These are phyloP conservation scores for Brettanomyces anomalus DNA, from an alignment of 805 yeast genomes.

Conservation along the genomic window DNA sequence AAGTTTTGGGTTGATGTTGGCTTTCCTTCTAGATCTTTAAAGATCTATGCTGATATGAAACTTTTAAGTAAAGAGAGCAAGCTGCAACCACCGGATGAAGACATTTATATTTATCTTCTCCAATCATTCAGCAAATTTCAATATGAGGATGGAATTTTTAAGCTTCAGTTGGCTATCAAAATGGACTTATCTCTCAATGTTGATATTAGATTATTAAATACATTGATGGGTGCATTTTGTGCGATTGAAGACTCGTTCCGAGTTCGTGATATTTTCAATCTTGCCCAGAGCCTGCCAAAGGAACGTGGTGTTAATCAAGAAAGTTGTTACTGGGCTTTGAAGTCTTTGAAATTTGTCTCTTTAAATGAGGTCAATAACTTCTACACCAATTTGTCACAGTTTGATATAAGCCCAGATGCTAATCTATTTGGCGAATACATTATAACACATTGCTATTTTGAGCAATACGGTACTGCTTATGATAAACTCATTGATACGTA, in stretches of 20 bases:
- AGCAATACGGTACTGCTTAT: constrained; percentile 48
- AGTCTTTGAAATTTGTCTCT: constrained; percentile 45
- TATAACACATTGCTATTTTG: constrained; percentile 64
- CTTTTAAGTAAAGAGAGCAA: constrained; percentile 46
- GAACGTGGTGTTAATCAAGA: constrained; percentile 49
- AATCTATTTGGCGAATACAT: constrained; percentile 50
- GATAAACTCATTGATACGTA: constrained; percentile 37
- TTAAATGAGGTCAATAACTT: constrained; percentile 48
- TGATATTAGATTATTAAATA: constrained; percentile 50
- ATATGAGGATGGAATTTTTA: constrained; percentile 58
- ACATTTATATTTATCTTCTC: constrained; percentile 53
- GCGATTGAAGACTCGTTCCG: constrained; percentile 45
- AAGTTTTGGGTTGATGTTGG: constrained; percentile 43
- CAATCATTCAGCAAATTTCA: constrained; percentile 48
- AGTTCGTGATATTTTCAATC: constrained; percentile 51
- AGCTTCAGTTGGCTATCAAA: constrained; percentile 53
- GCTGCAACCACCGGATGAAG: constrained; percentile 39
- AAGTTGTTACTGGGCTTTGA: constrained; percentile 58
- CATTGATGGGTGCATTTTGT: constrained; percentile 56
- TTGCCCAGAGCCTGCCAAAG: constrained; percentile 45
- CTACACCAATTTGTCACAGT: constrained; percentile 51
- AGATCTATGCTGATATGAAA: constrained; percentile 53
- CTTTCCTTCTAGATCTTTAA: constrained; percentile 53
- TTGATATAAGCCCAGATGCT: constrained; percentile 42
- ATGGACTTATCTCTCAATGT: constrained; percentile 51